Percentiles rank a stretch among this genome's conserved stretches.
Evolutionary conservation across 768 basidiomycete species (phyloP).

Genomic region (Lactifluus volemus): DNA sequence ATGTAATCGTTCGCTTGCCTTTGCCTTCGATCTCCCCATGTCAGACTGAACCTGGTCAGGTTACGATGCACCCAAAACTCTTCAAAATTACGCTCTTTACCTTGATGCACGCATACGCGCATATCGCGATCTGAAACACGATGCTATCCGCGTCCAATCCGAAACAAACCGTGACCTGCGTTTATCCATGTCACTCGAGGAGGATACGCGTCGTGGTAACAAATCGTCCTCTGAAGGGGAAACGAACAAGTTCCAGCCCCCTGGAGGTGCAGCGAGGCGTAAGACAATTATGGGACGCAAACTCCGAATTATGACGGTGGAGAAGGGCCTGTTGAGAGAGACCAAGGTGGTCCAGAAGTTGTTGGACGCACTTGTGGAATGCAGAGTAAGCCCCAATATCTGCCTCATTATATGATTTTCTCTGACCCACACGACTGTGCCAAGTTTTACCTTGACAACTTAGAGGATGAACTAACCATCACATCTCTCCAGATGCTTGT

Average conservation of each 20-base stretch:
- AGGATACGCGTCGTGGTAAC: conserved; percentile 29
- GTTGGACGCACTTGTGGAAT: conserved; percentile 82
- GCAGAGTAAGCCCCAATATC: conserved; percentile 53
- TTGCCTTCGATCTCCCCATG: not conserved
- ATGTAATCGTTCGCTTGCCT: conserved; percentile 12
- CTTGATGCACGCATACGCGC: conserved; percentile 82
- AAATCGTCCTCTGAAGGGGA: conserved; percentile 15
- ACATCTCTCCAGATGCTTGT: conserved; percentile 88
- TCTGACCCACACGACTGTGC: not conserved
- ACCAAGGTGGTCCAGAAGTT: conserved; percentile 84
- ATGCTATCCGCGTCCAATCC: conserved; percentile 87
- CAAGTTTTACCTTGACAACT: conserved; percentile 89
- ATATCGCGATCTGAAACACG: conserved; percentile 87
- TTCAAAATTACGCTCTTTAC: conserved; percentile 82
- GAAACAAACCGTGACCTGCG: conserved; percentile 87
- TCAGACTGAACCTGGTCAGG: conserved; percentile 39
- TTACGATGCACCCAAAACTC: conserved; percentile 76
- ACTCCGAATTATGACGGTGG: conserved; percentile 84
- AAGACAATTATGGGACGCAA: conserved; percentile 80
- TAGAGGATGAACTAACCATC: conserved; percentile 86
- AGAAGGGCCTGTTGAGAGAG: conserved; percentile 90
- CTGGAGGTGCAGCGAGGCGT: conserved; percentile 34
- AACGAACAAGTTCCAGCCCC: not conserved
- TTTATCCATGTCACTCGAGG: conserved; percentile 53
- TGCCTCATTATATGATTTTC: not conserved